phyloP scores from a whole-genome alignment of 108 stramenopile genomes.

The Mediolabrus comicus region DNA sequence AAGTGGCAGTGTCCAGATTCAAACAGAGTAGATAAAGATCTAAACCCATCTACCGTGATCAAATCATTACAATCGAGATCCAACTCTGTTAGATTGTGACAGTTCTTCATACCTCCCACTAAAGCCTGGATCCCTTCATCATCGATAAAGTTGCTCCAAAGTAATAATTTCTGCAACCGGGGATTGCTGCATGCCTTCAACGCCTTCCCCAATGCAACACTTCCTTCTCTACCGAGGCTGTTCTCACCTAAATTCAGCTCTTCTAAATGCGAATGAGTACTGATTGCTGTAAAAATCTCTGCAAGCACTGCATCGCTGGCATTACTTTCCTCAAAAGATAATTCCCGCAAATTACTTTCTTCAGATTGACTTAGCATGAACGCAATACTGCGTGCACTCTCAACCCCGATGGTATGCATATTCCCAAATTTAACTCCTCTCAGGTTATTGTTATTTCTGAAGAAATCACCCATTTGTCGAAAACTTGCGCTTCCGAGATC shows the following conservation, averaged over 20 bases:
- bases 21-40: not conserved
- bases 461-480: not conserved
- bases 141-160: not conserved
- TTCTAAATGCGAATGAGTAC: not conserved
- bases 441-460: not conserved
- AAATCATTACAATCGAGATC: not conserved
- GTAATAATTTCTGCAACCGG: not conserved
- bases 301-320: not conserved
- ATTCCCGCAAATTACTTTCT: not conserved
- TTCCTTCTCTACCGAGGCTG: not conserved
- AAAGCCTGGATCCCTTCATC: not conserved
- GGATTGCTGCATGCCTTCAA: not conserved
- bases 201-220: not conserved
- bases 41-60: not conserved
- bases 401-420: not conserved
- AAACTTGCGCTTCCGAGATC: not conserved
- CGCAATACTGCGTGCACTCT: not conserved
- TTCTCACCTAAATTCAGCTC: not conserved
- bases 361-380: not conserved
- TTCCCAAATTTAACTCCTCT: not conserved
- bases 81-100: not conserved
- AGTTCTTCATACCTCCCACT: not conserved
- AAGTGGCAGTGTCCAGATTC: not conserved
- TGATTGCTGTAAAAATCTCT: not conserved
- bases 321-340: not conserved